These are phyloP conservation scores for Podila horticola DNA, from an alignment of 192 early-diverging fungal species.

Conservation along the genomic window DNA sequence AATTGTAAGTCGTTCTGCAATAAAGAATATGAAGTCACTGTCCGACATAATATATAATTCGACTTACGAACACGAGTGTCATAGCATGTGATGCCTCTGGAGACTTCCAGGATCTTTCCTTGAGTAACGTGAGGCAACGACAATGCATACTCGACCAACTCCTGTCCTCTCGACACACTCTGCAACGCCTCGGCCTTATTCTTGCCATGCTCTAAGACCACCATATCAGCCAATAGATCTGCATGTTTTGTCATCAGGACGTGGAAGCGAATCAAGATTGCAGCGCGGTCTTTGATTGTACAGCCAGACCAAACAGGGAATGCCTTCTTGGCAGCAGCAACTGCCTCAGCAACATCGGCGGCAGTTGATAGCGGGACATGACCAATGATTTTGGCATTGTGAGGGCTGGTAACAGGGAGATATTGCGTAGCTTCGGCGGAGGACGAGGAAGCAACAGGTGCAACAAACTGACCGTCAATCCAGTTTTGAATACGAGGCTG, in stretches of 20 bases:
- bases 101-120: slow-evolving; percentile 66
- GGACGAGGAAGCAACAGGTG: not conserved
- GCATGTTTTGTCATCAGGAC: slow-evolving; percentile 53
- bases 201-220: slow-evolving; percentile 81
- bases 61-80: slow-evolving; percentile 53
- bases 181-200: slow-evolving; percentile 68
- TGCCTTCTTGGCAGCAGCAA: slow-evolving; percentile 59
- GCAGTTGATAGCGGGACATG: slow-evolving; percentile 62
- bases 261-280: slow-evolving; percentile 66
- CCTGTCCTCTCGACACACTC: slow-evolving; percentile 77
- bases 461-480: slow-evolving; percentile 2
- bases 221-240: slow-evolving; percentile 72
- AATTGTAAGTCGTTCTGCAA: no score
- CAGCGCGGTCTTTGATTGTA: slow-evolving; percentile 74
- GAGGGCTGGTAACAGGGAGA: slow-evolving; percentile 65
- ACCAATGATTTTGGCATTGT: slow-evolving; percentile 62
- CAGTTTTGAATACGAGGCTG: slow-evolving; percentile 4
- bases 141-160: slow-evolving; percentile 77
- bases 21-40: no score
- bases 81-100: slow-evolving; percentile 66
- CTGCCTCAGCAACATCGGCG: slow-evolving; percentile 64
- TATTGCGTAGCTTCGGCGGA: not conserved
- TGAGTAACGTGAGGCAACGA: slow-evolving; percentile 62
- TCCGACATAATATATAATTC: no score
- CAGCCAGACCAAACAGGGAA: slow-evolving; percentile 56